These are phyloP conservation scores for Limnanthes douglasii DNA, from an alignment of 345 rosid genomes.

Conservation along the genomic window DNA sequence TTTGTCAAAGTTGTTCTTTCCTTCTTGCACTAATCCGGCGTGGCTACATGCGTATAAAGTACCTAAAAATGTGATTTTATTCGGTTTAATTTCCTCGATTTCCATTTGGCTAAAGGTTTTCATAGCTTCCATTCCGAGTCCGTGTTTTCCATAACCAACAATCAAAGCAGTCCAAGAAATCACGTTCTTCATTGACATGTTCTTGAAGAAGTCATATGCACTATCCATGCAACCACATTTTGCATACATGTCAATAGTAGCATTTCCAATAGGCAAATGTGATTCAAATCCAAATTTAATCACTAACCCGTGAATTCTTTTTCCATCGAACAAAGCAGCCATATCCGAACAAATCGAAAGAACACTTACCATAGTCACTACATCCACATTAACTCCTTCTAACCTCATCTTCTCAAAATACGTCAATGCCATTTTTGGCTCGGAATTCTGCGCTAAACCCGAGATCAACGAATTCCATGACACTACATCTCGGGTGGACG, in stretches of 20 bases:
- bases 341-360: constrained; percentile 12
- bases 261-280: constrained; percentile 12
- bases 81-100: constrained; percentile 5
- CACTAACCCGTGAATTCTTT: constrained; percentile 8
- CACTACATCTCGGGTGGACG: constrained; percentile 7
- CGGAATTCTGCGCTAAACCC: constrained; percentile 6
- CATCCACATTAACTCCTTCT: constrained; percentile 10
- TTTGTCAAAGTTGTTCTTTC: background rate
- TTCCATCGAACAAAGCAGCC: constrained; percentile 5
- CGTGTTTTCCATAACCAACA: constrained; percentile 13
- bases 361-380: constrained; percentile 15
- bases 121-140: constrained; percentile 10
- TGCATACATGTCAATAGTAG: constrained; percentile 17
- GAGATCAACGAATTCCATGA: constrained; percentile 16
- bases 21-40: constrained; percentile 9
- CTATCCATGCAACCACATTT: constrained; percentile 12
- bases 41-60: constrained; percentile 14
- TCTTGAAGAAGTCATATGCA: constrained; percentile 6
- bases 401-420: constrained; percentile 13
- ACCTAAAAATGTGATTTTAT: constrained; percentile 11
- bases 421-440: constrained; percentile 3
- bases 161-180: constrained; percentile 15
- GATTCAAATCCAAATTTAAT: constrained; percentile 4
- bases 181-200: constrained; percentile 10
- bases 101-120: constrained; percentile 10